phyloP scores from a whole-genome alignment of 805 yeast species.

The Teunomyces pallodes region DNA sequence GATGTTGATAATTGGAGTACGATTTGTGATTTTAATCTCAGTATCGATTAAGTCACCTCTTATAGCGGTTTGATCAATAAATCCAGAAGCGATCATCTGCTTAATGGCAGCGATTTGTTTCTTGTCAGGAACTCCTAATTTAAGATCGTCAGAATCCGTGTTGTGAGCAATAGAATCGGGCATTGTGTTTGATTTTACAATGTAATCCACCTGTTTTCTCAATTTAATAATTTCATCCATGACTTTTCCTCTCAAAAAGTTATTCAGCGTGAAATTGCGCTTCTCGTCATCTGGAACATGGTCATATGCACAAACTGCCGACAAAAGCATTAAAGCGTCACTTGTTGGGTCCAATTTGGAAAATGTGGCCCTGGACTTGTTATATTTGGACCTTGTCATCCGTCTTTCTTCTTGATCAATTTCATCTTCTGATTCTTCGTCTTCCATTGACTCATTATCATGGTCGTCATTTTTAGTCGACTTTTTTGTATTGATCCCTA shows the following conservation, averaged over 20 bases:
- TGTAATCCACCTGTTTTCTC: constrained; percentile 72
- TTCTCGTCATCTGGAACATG: constrained; percentile 56
- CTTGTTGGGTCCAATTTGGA: constrained; percentile 66
- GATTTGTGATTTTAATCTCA: constrained; percentile 59
- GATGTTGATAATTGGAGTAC: constrained; percentile 52
- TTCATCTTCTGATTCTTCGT: constrained; percentile 33
- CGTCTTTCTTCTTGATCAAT: constrained; percentile 39
- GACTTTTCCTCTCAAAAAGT: constrained; percentile 72
- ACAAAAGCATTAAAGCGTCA: constrained; percentile 71
- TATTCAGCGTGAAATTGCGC: constrained; percentile 48
- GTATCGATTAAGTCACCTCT: constrained; percentile 73
- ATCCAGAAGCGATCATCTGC: constrained; percentile 92
- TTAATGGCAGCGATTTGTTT: constrained; percentile 74
- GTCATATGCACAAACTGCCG: constrained; percentile 86
- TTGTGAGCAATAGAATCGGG: constrained; percentile 55
- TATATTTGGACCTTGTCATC: constrained; percentile 48
- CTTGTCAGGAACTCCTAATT: constrained; percentile 64
- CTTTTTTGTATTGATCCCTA: constrained; percentile 46
- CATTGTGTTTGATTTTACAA: constrained; percentile 65
- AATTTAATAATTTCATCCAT: constrained; percentile 85
- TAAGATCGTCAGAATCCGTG: constrained; percentile 37
- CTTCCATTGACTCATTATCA: constrained; percentile 34
- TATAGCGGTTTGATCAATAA: constrained; percentile 84
- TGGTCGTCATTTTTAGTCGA: constrained; percentile 17
- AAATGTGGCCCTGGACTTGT: constrained; percentile 59